Base-by-base conservation (phyloP, 1,284 basidiomycete species). In the Agaricales sp. region DNA sequence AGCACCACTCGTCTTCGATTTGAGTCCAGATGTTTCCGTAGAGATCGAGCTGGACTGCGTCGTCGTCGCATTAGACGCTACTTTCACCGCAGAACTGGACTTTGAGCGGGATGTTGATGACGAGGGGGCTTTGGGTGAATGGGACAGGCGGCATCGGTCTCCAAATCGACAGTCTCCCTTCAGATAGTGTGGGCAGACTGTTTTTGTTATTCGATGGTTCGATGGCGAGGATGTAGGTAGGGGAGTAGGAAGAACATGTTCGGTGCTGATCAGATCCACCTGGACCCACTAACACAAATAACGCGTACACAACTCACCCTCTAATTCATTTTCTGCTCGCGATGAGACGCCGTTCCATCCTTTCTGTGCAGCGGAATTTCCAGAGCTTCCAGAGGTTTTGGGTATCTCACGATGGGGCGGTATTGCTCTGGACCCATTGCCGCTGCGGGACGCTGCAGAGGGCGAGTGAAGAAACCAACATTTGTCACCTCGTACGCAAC, bases 391-490 rank as follows among this genome's bases (percentile, higher is more conserved):
- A n/a, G n/a, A 35, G 11, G 8, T 35, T 35, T n/a, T 35, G n/a
- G n/a, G n/a, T n/a, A n/a, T n/a, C n/a, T n/a, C n/a, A n/a, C n/a
- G n/a, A n/a, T n/a, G n/a, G n/a, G n/a, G n/a, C n/a, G 30, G 30
- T 35, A n/a, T 35, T 35, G 30, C 11, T 35, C 11, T 8, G 30
- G n/a, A n/a, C 11, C 30, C 30, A 11, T 35, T 35, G n/a, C 8
- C 30, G n/a, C n/a, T n/a, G n/a, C n/a, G n/a, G n/a, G n/a, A n/a
- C n/a, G n/a, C n/a, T n/a, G n/a, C n/a, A n/a, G n/a, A n/a, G n/a
- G n/a, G n/a, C n/a, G n/a, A n/a, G n/a, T 41, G 39, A n/a, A 6
- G 39, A 16, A 41, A 41, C 39, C 39, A 41, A 41, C 39, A 41
- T 16, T 6, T 18, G 16, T 41, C 16, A 6, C 39, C 39, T 8